Conservation (phyloP, 2,329 filamentous ascomycete species). For the Decorospora gaudefroyi region DNA sequence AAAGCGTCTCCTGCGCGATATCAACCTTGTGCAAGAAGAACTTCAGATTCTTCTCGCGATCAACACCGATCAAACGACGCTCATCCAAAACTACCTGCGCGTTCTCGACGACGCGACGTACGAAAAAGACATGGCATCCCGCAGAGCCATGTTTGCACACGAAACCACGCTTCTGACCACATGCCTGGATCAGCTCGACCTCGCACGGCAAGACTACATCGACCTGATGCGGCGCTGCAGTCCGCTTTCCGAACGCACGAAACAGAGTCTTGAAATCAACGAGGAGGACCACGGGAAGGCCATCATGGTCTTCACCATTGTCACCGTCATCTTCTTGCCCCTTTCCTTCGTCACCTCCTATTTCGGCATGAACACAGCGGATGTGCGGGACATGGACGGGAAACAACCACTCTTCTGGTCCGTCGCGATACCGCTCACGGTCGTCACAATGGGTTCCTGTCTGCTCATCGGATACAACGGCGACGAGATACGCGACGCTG, state of each 20-base stretch:
- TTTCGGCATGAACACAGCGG: conserved; percentile 50
- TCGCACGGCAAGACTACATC: conserved; percentile 29
- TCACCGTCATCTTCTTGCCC: conserved; percentile 53
- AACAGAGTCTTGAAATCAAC: conserved; percentile 43
- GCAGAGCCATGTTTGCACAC: conserved; percentile 28
- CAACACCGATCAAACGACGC: conserved; percentile 35
- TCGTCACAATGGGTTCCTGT: conserved; percentile 30
- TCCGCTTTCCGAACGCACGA: conserved; percentile 39
- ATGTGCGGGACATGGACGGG: conserved; percentile 49
- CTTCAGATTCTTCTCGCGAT: conserved; percentile 28
- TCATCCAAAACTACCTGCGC: conserved; percentile 30
- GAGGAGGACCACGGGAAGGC: conserved; percentile 50
- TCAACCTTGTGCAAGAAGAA: conserved; percentile 44
- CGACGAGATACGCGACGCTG: conserved; percentile 28
- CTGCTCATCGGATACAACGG: conserved; percentile 39
- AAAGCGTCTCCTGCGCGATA: conserved; percentile 40
- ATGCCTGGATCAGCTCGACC: conserved; percentile 28
- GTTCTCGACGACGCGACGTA: conserved; percentile 37
- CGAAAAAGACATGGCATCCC: conserved; percentile 22
- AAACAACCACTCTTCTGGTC: conserved; percentile 50
- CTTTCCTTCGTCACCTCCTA: conserved; percentile 52
- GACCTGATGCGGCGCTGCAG: conserved; percentile 35
- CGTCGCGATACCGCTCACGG: conserved; percentile 38
- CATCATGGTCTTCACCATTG: conserved; percentile 52
- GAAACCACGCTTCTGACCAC: conserved; percentile 30